Base-by-base conservation (phyloP, 768 basidiomycete genomes). In the Tephrocybe sp. region DNA sequence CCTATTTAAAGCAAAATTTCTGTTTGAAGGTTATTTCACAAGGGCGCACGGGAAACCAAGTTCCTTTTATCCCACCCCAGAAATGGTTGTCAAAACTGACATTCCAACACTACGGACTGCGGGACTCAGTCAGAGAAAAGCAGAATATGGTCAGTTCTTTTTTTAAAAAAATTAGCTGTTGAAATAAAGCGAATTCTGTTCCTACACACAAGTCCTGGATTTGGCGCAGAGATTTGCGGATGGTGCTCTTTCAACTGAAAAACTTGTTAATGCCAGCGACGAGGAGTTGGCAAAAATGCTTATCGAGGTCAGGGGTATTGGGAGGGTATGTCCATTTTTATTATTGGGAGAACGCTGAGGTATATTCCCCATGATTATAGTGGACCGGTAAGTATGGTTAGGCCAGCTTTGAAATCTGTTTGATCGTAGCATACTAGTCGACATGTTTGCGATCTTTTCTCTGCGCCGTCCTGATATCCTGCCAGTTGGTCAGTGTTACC, bases 391-490 rank as follows among this genome's bases (percentile, higher is more conserved):
- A 51, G 66, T 59, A 6, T 14, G 11, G 31, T 43, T 14, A n/a
- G 11, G 7, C 30, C 13, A 5, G 3, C n/a, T 17, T 19, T 0
- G 34, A 5, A 36, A 32, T 39, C 1, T 23, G 22, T 31, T n/a
- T 43, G 23, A 38, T 38, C 50, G 48, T 36, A 45, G 45, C 36
- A 45, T 46, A 47, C 49, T 68, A 78, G 90, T 92, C n/a, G 85
- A 93, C 60, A 95, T 95, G 93, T 95, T 95, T 62, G 79, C 88
- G 12, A 90, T 97, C 39, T 96, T 95, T 67, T 87, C 89, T 2
- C 72, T 94, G 30, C 77, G 91, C 0, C 83, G 92, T 16, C 89
- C 89, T 1, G 83, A 95, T 63, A 87, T 97, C 47, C 74, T 95
- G 20, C 68, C 72, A 42, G 68, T 74, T 54, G 68, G 71, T 69